A percentile compares a stretch with the other conserved stretches of the same genome.
Conservation (phyloP, 345 rosid genomes). For the Laguncularia racemosa region DNA sequence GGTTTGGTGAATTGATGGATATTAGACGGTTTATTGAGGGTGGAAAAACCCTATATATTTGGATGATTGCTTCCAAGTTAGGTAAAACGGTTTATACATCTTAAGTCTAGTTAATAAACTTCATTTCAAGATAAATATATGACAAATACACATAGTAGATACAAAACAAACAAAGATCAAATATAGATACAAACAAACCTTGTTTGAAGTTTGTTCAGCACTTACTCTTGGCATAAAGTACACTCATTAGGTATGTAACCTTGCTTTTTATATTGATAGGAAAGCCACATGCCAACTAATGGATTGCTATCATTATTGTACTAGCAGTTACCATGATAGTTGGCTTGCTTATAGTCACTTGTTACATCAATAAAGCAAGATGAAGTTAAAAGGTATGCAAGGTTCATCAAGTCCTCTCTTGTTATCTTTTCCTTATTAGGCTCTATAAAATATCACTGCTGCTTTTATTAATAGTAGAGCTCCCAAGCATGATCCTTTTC, state of each 20-base stretch:
- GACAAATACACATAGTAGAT: not conserved
- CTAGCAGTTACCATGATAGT: not conserved
- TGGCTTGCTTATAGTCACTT: not conserved
- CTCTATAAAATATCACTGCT: too few relatives aligned
- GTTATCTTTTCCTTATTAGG: not conserved
- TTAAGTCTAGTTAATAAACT: too few relatives aligned
- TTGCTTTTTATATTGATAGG: not conserved
- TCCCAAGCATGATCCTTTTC: too few relatives aligned
- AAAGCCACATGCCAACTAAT: not conserved
- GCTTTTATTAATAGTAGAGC: too few relatives aligned
- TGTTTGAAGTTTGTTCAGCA: too few relatives aligned
- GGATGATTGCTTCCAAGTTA: constrained; percentile 35
- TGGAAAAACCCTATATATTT: constrained; percentile 36
- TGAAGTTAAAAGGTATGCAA: not conserved
- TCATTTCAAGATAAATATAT: too few relatives aligned
- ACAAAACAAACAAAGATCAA: not conserved
- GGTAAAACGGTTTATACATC: constrained; percentile 16
- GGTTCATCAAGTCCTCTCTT: too few relatives aligned
- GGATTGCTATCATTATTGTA: not conserved
- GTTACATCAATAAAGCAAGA: too few relatives aligned
- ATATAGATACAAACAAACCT: too few relatives aligned
- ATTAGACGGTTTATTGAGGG: constrained; percentile 21
- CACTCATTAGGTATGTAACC: too few relatives aligned
- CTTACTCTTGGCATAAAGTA: too few relatives aligned
- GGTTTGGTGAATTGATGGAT: constrained; percentile 26